phyloP scores from a whole-genome alignment of 164 flowering plant species.

The Berberis thunbergii region DNA sequence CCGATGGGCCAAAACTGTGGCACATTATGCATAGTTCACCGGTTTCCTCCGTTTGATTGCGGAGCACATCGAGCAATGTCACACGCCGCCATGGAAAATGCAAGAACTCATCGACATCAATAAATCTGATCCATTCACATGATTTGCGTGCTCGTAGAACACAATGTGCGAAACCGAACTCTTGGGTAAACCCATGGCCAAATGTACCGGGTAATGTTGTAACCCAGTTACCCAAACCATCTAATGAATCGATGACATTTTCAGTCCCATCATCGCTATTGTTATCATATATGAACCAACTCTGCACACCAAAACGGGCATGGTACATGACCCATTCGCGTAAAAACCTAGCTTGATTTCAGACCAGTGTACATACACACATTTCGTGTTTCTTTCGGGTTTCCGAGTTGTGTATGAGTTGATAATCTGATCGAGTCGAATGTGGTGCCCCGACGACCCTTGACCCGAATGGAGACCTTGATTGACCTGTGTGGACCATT shows the following conservation, averaged over 20 bases:
- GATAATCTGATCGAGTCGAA: conserved; percentile 23
- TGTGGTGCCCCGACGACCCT: conserved; percentile 34
- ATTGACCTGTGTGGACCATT: conserved; percentile 12
- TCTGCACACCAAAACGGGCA: conserved; percentile 48
- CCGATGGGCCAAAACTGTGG: conserved; percentile 85
- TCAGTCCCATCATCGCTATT: conserved; percentile 60
- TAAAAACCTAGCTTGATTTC: conserved; percentile 62
- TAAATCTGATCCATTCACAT: conserved; percentile 79
- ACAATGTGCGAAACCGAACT: conserved; percentile 84
- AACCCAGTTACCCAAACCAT: neutral
- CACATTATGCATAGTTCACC: conserved; percentile 49
- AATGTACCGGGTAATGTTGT: conserved; percentile 32
- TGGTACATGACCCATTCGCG: conserved; percentile 83
- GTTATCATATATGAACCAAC: conserved; percentile 85
- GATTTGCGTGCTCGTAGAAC: conserved; percentile 40
- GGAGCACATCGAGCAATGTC: conserved; percentile 24
- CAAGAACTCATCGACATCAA: conserved; percentile 82
- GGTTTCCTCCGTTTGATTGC: conserved; percentile 20
- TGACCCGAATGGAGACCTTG: conserved; percentile 40
- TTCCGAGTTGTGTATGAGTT: conserved; percentile 1
- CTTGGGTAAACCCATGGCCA: conserved; percentile 96
- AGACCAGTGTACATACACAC: conserved; percentile 72
- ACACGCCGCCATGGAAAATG: conserved; percentile 21
- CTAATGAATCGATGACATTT: conserved; percentile 20
- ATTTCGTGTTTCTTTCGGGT: too few species aligned